Base-by-base conservation (phyloP, 148 eudicot genomes). In the Linanthus parryae region DNA sequence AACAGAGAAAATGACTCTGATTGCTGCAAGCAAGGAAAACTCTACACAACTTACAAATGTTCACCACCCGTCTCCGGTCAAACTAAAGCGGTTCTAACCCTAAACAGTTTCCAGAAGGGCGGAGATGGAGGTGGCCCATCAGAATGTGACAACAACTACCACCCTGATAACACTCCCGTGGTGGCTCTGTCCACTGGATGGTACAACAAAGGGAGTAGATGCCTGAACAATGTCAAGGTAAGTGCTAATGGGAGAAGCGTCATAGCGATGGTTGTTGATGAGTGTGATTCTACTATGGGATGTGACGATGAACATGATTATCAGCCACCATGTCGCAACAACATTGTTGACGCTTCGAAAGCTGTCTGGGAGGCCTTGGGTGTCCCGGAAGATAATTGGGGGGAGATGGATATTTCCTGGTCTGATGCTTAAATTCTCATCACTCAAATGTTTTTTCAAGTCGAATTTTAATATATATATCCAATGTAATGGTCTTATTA, bases 261-360 rank as follows among this genome's bases (percentile, higher is more conserved):
- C 7, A 31, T 5, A 31, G 35, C 35, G 5, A 31, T 5, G 35
- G 35, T 31, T n/a, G 43, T 39, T 5, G 43, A 39, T 39, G 43
- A 39, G 43, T 39, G 43, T 39, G 43, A 39, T 18, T 39, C 43
- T 7, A 39, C 43, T 39, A 39, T 39, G 43, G 43, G 35, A 31
- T 31, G 35, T 11, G 35, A 31, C 35, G 11, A 11, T 11, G 35
- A 31, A 5, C 35, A 31, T 31, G 35, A 31, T 11, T 31, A 31
- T 31, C 35, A 5, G 35, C 7, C 35, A 5, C 35, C 35, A 31
- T 31, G 35, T 31, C 35, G 7, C 11, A 31, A 31, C 35, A 31
- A 31, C 11, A 31, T 31, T 31, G 35, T 5, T 31, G 35, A 31
- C 11, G 35, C 35, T 11, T 31, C 35, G 11, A 31, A 31, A 11